These are phyloP conservation scores for Ascochyta clinopodiicola DNA, from an alignment of 2,329 filamentous ascomycete species.

Conservation along the genomic window DNA sequence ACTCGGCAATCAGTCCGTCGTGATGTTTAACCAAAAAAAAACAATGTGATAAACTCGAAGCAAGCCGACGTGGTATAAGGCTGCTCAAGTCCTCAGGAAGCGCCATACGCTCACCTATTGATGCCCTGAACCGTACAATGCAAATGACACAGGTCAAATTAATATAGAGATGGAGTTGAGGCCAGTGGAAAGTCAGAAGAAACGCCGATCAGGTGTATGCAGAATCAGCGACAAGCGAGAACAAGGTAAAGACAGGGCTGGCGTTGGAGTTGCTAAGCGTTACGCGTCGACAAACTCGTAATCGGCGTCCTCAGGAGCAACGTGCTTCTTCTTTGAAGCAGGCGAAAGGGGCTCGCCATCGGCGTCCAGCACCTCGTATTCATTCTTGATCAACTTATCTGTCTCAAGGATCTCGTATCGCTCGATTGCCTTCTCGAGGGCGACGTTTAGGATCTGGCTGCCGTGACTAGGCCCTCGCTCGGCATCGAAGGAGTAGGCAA, in stretches of 20 bases:
- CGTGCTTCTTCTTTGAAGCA: slow-evolving; percentile 40
- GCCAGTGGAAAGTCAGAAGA: slow-evolving; percentile 23
- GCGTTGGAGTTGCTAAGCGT: slow-evolving; percentile 1
- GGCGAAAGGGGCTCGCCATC: slow-evolving; percentile 49
- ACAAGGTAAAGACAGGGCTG: slow-evolving; percentile 2
- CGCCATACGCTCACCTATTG: slow-evolving; percentile 51
- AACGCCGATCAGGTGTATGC: slow-evolving; percentile 35
- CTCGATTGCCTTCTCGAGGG: slow-evolving; percentile 64
- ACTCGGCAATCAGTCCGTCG: neutral
- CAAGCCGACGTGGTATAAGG: slow-evolving; percentile 43
- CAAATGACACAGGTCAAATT: slow-evolving; percentile 29
- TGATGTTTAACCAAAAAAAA: slow-evolving; percentile 17
- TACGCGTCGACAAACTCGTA: slow-evolving; percentile 50
- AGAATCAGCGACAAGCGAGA: slow-evolving; percentile 27
- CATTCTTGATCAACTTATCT: slow-evolving; percentile 65
- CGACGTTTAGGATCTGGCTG: slow-evolving; percentile 63
- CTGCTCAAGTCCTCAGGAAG: slow-evolving; percentile 53
- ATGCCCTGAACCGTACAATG: slow-evolving; percentile 48
- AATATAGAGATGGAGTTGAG: slow-evolving; percentile 26
- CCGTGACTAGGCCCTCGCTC: slow-evolving; percentile 58
- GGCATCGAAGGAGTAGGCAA: slow-evolving; percentile 63
- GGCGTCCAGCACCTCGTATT: slow-evolving; percentile 62
- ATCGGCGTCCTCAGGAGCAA: slow-evolving; percentile 48
- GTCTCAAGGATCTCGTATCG: slow-evolving; percentile 66
- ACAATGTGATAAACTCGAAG: slow-evolving; percentile 24